Evolutionary conservation across 169 alveolate species (phyloP).

Genomic region (Cryptosporidium andersoni): DNA sequence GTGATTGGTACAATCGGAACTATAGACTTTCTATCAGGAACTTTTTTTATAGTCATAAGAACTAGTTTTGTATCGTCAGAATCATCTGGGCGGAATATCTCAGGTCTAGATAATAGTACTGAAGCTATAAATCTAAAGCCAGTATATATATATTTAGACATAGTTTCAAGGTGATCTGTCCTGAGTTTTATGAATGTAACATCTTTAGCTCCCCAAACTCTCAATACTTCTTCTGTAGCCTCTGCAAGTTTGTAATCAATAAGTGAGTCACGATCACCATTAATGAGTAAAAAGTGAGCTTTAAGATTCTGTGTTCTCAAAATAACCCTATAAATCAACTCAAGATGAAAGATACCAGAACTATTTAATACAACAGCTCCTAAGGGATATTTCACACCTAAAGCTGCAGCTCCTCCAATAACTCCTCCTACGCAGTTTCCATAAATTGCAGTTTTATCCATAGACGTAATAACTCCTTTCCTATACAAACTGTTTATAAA

Average conservation of each 20-base stretch:
- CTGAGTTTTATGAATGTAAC: slow-evolving; percentile 37
- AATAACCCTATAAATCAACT: slow-evolving; percentile 42
- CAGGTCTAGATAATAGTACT: slow-evolving; percentile 40
- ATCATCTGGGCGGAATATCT: slow-evolving; percentile 41
- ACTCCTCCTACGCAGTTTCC: slow-evolving; percentile 69
- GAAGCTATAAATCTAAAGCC: slow-evolving; percentile 69
- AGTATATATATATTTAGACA: slow-evolving; percentile 51
- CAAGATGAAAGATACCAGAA: slow-evolving; percentile 63
- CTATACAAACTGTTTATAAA: slow-evolving; percentile 49
- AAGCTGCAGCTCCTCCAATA: slow-evolving; percentile 60
- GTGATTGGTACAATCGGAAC: slow-evolving; percentile 10
- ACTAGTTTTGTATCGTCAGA: slow-evolving; percentile 28
- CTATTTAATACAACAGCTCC: slow-evolving; percentile 61
- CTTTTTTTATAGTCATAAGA: slow-evolving; percentile 42
- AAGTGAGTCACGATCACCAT: slow-evolving; percentile 38
- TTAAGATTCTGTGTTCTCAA: slow-evolving; percentile 24
- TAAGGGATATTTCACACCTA: slow-evolving; percentile 39
- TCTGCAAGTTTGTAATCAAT: slow-evolving; percentile 32
- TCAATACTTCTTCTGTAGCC: slow-evolving; percentile 30
- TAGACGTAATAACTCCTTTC: slow-evolving; percentile 43
- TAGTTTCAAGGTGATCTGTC: slow-evolving; percentile 43
- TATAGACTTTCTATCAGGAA: slow-evolving; percentile 6
- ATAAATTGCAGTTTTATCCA: slow-evolving; percentile 46
- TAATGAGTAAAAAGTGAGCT: slow-evolving; percentile 39
- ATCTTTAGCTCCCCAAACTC: slow-evolving; percentile 50